These are phyloP conservation scores for Stenocarpella maydis DNA, from an alignment of 2,329 filamentous ascomycete genomes.

Conservation along the genomic window DNA sequence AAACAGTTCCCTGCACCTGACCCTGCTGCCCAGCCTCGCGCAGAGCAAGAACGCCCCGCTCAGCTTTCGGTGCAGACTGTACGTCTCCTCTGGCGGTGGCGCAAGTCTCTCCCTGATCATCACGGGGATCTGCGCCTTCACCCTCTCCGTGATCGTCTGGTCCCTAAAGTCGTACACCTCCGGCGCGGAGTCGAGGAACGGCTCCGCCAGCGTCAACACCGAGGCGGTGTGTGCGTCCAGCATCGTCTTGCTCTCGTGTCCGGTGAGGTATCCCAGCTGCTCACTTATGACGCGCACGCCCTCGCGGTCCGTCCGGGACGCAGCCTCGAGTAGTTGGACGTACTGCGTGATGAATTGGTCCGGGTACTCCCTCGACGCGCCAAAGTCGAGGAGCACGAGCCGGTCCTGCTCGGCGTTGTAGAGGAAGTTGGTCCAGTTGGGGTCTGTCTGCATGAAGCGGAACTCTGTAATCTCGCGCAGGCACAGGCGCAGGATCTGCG, in stretches of 20 bases:
- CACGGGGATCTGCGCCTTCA: slow-evolving; percentile 85
- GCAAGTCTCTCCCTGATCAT: slow-evolving; percentile 91
- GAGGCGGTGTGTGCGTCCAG: slow-evolving; percentile 88
- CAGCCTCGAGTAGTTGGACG: slow-evolving; percentile 80
- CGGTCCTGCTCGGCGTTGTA: slow-evolving; percentile 77
- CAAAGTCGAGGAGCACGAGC: slow-evolving; percentile 94
- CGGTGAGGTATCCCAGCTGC: slow-evolving; percentile 88
- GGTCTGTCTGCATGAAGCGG: slow-evolving; percentile 98
- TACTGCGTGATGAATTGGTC: slow-evolving; percentile 82
- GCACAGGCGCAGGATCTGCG: slow-evolving; percentile 89
- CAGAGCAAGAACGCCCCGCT: slow-evolving; percentile 95
- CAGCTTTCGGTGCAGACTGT: slow-evolving; percentile 92
- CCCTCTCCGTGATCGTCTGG: slow-evolving; percentile 96
- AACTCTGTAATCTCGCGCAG: slow-evolving; percentile 94
- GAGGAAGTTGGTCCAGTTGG: slow-evolving; percentile 99
- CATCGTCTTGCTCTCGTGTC: slow-evolving; percentile 86
- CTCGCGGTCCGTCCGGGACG: slow-evolving; percentile 72
- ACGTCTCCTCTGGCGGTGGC: slow-evolving; percentile 96
- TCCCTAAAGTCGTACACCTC: slow-evolving; percentile 90
- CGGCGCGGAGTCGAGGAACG: slow-evolving; percentile 79
- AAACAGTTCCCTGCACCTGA: slow-evolving; percentile 85
- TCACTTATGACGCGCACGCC: slow-evolving; percentile 74
- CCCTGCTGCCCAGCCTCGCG: slow-evolving; percentile 82
- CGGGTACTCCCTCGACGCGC: slow-evolving; percentile 87
- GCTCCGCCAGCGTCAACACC: slow-evolving; percentile 89